Base-by-base conservation (phyloP, 768 basidiomycete genomes). In the Pleurotus pulmonarius region DNA sequence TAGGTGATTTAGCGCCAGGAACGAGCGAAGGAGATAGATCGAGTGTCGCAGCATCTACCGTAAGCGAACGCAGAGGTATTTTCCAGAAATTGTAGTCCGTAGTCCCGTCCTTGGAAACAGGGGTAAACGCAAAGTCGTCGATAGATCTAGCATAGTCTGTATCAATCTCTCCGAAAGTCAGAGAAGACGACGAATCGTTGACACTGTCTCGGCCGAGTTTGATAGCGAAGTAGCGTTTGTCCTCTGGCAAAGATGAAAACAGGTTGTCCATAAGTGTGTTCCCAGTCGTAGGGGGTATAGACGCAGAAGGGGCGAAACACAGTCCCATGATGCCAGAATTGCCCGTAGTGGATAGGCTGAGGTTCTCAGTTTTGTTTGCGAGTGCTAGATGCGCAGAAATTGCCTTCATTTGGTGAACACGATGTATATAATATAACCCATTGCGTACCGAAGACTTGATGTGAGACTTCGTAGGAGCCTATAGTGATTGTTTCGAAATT, bases 261-360 rank as follows among this genome's bases (percentile, higher is more conserved):
- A 84, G 60, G 59, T 82, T 86, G 49, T 77, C 70, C 3, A 81
- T 70, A 11, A 83, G 47, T 5, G 79, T 76, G 2, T 62, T 67
- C 29, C 85, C 82, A n/a, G 66, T 57, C 0, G 71, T 74, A 34
- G 70, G 59, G 25, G 69, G 62, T 15, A 85, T 82, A n/a, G 79
- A 68, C 3, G 81, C 80, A 26, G 70, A 67, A 25, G 72, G 65
- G 12, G 80, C 68, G 61, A 85, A 83, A 0, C 77, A 70, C 25
- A 86, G 74, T 4, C 85, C 85, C 12, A 83, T 63, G 24, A 84
- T 79, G 3, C 83, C 83, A 16, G 82, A 83, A 58, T 79, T 79
- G 16, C 75, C 77, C 1, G 76, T 76, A 12, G 65, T 66, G 9
- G 73, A 65, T 29, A 85, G 73, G 12, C 70, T 72, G 20, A 85